Base-by-base conservation (phyloP, 306 rosid species). In the Pyrus communis region DNA sequence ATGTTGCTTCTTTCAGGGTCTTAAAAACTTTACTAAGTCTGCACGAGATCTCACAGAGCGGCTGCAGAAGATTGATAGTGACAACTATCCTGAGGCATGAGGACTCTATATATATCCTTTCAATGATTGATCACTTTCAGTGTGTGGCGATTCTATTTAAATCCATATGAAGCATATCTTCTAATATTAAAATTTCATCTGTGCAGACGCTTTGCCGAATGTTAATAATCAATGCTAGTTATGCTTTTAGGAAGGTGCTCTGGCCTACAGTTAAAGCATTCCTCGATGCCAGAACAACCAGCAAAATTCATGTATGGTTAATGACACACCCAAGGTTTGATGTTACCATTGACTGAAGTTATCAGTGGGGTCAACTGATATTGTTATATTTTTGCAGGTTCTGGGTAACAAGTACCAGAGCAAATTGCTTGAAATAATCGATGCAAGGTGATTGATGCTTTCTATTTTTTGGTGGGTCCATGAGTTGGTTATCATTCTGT, bases 201-300 rank as follows among this genome's bases (percentile, higher is more conserved):
- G 17, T 84, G 92, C 92, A 93, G 98, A 89, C 97, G 46, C 93
- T 93, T 57, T 73, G 72, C 79, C 87, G 83, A 75, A 88, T 93
- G 98, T 88, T 87, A 84, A 90, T 94, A 84, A 90, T 94, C 72
- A 94, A 94, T 66, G 98, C 97, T 82, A 96, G 98, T 64, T 88
- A 93, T 60, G 96, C 96, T 82, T 93, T 93, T 79, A 88, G 90
- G 93, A 77, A 22, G 23, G 62, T 93, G 69, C 90, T 93, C 9
- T 93, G 97, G 98, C 84, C 80, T 85, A 88, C 97, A 6, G 84
- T 93, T 71, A 93, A 84, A 83, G 71, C 95, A 46, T 91, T 93
- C 87, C 87, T 93, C 74, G 98, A 93, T 81, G 96, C 98, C 75
- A 85, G 74, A 82, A 89, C 98, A 57, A 84, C 92, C 65, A 70